Conservation (phyloP, 176 grass and related monocot species). For the Musa beccarii region DNA sequence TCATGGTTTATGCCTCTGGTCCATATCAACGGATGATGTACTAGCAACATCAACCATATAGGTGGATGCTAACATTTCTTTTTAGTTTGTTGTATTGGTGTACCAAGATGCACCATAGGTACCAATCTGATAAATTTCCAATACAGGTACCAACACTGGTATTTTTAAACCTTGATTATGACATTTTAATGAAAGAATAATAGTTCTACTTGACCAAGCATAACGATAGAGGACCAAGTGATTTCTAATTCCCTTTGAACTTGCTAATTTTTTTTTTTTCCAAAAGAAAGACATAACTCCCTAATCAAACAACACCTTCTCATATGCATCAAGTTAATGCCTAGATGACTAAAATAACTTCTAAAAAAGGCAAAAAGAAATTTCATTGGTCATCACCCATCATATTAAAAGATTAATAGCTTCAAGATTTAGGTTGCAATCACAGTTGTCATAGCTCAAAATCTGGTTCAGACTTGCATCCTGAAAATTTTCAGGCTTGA, state of each 20-base stretch:
- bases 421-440: neutral
- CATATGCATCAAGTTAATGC: neutral
- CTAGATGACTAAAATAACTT: neutral
- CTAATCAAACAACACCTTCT: neutral
- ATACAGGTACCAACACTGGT: neutral
- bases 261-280: neutral
- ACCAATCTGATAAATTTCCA: neutral
- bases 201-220: neutral
- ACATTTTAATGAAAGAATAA: neutral
- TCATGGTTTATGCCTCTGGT: neutral
- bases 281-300: neutral
- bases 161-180: neutral
- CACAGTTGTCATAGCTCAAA: neutral
- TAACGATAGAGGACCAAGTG: neutral
- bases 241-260: neutral
- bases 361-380: neutral
- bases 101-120: neutral
- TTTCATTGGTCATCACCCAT: neutral
- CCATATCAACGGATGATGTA: neutral
- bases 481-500: neutral
- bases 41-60: neutral
- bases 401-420: neutral
- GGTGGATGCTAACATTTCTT: neutral
- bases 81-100: neutral
- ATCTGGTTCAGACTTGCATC: neutral